phyloP scores from a whole-genome alignment of 495 filamentous ascomycete species.

The Aspergillus nidulans region DNA sequence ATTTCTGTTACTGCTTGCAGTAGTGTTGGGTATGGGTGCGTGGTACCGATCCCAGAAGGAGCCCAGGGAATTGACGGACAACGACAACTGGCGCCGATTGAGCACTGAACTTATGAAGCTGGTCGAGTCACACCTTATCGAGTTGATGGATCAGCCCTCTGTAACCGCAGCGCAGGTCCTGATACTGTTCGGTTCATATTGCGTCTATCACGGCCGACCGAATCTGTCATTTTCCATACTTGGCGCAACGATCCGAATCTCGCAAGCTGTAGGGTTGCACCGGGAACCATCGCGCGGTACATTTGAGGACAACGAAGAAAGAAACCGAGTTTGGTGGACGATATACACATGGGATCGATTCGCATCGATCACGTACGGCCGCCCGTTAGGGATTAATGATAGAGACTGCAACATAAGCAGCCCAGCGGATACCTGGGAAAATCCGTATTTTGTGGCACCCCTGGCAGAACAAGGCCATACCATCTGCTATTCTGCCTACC shows the following conservation, averaged over 20 bases:
- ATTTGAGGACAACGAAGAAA: slow-evolving; percentile 27
- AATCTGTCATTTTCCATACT: slow-evolving; percentile 31
- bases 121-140: slow-evolving; percentile 23
- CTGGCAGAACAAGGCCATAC: not conserved
- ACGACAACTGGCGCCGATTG: slow-evolving; percentile 11
- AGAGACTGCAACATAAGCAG: slow-evolving; percentile 32
- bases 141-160: slow-evolving; percentile 32
- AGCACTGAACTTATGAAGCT: slow-evolving; percentile 17
- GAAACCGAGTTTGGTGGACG: slow-evolving; percentile 35
- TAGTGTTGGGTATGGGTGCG: slow-evolving; percentile 27
- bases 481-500: slow-evolving; percentile 31
- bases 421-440: slow-evolving; percentile 26
- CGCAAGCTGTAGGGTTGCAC: slow-evolving; percentile 32
- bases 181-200: slow-evolving; percentile 30
- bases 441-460: slow-evolving; percentile 17
- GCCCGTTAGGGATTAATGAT: slow-evolving; percentile 32
- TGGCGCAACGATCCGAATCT: slow-evolving; percentile 31
- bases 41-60: slow-evolving; percentile 30
- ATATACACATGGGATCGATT: slow-evolving; percentile 38
- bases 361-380: slow-evolving; percentile 32
- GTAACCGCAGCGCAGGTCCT: slow-evolving; percentile 28
- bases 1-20: slow-evolving; percentile 25
- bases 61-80: not conserved
- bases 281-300: slow-evolving; percentile 17
- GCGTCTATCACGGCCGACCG: slow-evolving; percentile 34